phyloP scores from a whole-genome alignment of 2,329 filamentous ascomycete genomes.

The Metarhizium robertsii region DNA sequence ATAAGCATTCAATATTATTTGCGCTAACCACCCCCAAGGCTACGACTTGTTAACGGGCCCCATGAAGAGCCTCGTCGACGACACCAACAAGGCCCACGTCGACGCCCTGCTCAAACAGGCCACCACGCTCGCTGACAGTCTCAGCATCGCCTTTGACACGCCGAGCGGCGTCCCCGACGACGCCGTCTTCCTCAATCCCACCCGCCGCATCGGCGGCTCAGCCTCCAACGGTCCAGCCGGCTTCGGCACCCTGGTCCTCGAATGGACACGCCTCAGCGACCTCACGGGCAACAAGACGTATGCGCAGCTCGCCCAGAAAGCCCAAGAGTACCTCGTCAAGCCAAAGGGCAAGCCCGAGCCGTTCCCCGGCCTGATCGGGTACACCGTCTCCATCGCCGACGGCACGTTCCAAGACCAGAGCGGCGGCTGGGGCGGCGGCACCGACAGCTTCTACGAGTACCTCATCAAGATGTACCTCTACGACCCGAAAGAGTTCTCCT shows the following conservation, averaged over 20 bases:
- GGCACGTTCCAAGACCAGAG: constrained; percentile 56
- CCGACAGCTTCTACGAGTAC: constrained; percentile 82
- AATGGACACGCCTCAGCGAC: constrained; percentile 76
- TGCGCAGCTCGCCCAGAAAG: constrained; percentile 54
- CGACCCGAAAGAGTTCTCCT: constrained; percentile 51
- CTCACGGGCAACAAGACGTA: constrained; percentile 61
- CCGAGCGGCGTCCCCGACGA: constrained; percentile 67
- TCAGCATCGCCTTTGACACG: constrained; percentile 72
- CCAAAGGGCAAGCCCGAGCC: constrained; percentile 53
- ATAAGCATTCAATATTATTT: neutral
- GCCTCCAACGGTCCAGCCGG: constrained; percentile 64
- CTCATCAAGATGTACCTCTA: constrained; percentile 88
- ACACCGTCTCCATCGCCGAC: constrained; percentile 50
- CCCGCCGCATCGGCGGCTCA: constrained; percentile 36
- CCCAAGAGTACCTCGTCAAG: constrained; percentile 60
- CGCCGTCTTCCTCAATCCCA: constrained; percentile 48
- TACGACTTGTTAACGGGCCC: constrained; percentile 67
- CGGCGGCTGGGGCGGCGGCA: constrained; percentile 70
- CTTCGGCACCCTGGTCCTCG: constrained; percentile 68
- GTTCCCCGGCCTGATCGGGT: constrained; percentile 69
- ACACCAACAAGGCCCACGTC: constrained; percentile 31
- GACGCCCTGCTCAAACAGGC: constrained; percentile 58
- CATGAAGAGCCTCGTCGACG: constrained; percentile 36
- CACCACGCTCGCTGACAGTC: constrained; percentile 55
- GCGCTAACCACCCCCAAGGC: constrained; percentile 23